A percentile compares a stretch with the other conserved stretches of the same genome.
phyloP scores from a whole-genome alignment of 805 yeast genomes.

The Candida chilensis region DNA sequence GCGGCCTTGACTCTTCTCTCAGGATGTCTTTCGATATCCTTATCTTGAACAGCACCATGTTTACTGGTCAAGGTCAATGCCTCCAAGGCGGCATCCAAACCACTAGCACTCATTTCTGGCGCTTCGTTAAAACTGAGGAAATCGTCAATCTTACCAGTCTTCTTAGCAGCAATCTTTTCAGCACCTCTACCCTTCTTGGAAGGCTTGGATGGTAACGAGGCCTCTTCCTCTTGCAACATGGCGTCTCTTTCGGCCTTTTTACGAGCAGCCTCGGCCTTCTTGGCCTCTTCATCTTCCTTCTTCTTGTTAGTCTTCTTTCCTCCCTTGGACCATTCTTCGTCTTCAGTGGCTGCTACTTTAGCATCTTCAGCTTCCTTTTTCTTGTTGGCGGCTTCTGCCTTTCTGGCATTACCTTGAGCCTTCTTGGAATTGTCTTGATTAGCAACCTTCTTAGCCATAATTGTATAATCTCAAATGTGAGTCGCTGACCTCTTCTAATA shows the following conservation, averaged over 20 bases:
- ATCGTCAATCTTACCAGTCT: slow-evolving; percentile 58
- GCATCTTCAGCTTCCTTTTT: slow-evolving; percentile 44
- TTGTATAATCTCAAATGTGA: too few species aligned
- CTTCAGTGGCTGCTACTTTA: slow-evolving; percentile 43
- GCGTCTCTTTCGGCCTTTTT: slow-evolving; percentile 81
- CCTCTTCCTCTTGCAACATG: slow-evolving; percentile 55
- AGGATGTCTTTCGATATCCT: slow-evolving; percentile 77
- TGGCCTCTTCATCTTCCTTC: slow-evolving; percentile 58
- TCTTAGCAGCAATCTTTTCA: slow-evolving; percentile 53
- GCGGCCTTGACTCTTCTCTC: slow-evolving; percentile 87
- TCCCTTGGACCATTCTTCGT: slow-evolving; percentile 62
- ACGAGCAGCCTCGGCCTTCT: slow-evolving; percentile 66
- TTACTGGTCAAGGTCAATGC: slow-evolving; percentile 61
- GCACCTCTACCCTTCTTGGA: slow-evolving; percentile 54
- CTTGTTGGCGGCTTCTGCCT: slow-evolving; percentile 54
- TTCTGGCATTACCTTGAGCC: slow-evolving; percentile 61
- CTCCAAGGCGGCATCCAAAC: slow-evolving; percentile 71
- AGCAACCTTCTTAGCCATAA: too few species aligned
- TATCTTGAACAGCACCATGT: slow-evolving; percentile 44
- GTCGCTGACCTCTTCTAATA: too few species aligned
- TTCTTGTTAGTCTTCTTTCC: slow-evolving; percentile 61
- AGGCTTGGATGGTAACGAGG: slow-evolving; percentile 51
- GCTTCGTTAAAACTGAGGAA: slow-evolving; percentile 46
- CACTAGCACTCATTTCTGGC: slow-evolving; percentile 56
- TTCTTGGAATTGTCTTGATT: too few species aligned